Evolutionary conservation across 352 stramenopile species (phyloP).

Genomic region (Pythium myriotylum): DNA sequence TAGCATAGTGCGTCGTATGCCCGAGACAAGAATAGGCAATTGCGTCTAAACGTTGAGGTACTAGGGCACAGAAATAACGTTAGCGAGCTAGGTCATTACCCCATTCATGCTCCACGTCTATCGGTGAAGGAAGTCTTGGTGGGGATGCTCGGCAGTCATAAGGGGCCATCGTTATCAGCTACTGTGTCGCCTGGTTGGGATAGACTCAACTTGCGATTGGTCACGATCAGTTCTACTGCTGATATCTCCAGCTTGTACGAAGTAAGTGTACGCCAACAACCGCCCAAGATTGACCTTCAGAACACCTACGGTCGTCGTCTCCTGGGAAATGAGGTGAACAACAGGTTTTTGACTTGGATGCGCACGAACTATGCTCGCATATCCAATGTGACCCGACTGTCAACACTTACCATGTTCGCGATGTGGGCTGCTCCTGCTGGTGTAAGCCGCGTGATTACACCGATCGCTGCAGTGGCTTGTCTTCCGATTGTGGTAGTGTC

Average conservation of each 20-base stretch:
- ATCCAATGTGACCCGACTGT: constrained; percentile 17
- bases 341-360: constrained; percentile 13
- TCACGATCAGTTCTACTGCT: neutral
- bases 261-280: constrained; percentile 3
- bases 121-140: neutral
- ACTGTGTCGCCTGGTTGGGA: neutral
- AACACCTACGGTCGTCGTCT: constrained; percentile 3
- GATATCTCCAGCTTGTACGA: constrained; percentile 22
- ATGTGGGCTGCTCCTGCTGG: constrained; percentile 14
- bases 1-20: too few relatives aligned
- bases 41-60: too few relatives aligned
- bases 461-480: constrained; percentile 6
- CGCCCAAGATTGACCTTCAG: constrained; percentile 13
- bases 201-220: neutral
- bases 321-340: neutral
- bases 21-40: too few relatives aligned
- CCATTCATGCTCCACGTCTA: too few relatives aligned
- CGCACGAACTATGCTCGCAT: constrained; percentile 9
- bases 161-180: neutral
- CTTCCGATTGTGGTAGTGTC: constrained; percentile 14
- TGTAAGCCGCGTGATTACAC: constrained; percentile 11
- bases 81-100: too few relatives aligned
- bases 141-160: neutral
- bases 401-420: constrained; percentile 14
- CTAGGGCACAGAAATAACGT: too few relatives aligned